Evolutionary conservation across 1,284 basidiomycete species (phyloP).

Genomic region (Mycena sp.): DNA sequence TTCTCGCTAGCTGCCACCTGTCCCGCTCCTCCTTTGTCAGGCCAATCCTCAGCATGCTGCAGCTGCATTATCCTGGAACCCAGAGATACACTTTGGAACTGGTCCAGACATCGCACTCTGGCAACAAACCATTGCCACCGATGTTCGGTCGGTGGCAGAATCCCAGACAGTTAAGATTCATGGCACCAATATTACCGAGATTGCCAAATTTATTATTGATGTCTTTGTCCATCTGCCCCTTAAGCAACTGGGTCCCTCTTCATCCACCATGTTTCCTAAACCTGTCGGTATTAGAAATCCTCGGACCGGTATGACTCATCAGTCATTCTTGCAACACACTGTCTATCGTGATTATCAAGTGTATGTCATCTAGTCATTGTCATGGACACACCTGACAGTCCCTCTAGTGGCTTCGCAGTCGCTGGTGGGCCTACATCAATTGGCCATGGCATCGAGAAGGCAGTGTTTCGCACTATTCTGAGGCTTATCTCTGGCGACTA

Average conservation of each 20-base stretch:
- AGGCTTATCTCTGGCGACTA: neutral
- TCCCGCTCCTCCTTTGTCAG: too few relatives aligned
- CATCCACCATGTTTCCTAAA: neutral
- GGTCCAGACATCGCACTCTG: neutral
- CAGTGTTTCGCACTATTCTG: neutral
- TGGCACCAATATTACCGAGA: neutral
- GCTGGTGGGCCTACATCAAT: neutral
- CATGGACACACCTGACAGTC: neutral
- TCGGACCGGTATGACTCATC: neutral
- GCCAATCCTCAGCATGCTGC: too few relatives aligned
- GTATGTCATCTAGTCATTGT: neutral
- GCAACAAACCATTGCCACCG: neutral
- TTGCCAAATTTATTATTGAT: neutral
- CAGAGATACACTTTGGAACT: neutral
- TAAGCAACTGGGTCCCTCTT: neutral
- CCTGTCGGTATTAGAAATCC: neutral
- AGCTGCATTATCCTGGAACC: too few relatives aligned
- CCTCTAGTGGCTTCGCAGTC: neutral
- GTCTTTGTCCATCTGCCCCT: neutral
- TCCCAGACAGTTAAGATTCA: neutral
- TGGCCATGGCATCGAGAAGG: neutral
- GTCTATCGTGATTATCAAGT: neutral
- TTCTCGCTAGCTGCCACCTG: too few relatives aligned
- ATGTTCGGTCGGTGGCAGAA: neutral
- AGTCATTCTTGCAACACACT: neutral